Evolutionary conservation across 441 rosid genomes (phyloP).

Genomic region (Daphne laureola): DNA sequence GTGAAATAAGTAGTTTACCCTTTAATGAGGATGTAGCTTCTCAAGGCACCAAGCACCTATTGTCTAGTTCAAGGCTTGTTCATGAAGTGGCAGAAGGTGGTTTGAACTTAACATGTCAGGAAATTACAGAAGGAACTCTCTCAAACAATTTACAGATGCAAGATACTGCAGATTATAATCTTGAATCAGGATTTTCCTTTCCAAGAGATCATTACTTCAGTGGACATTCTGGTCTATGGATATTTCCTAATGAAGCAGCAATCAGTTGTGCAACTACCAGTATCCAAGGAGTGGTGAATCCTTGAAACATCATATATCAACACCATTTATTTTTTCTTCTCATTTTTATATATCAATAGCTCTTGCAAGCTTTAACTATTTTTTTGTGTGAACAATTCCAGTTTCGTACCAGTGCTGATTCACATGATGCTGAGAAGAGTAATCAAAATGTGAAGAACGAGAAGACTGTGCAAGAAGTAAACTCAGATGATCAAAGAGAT

Average conservation of each 20-base stretch:
- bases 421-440: constrained; percentile 24
- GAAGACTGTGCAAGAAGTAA: constrained; percentile 24
- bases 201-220: constrained; percentile 23
- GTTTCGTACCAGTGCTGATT: constrained; percentile 12
- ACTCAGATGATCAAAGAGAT: constrained; percentile 34
- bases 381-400: constrained; percentile 18
- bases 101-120: constrained; percentile 11
- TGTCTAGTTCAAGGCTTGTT: constrained; percentile 5
- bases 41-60: constrained; percentile 8
- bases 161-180: constrained; percentile 12
- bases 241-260: constrained; percentile 54
- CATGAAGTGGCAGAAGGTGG: constrained; percentile 14
- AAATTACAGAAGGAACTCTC: constrained; percentile 19
- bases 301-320: too few relatives aligned
- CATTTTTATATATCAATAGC: background rate
- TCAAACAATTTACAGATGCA: constrained; percentile 13
- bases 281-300: constrained; percentile 29
- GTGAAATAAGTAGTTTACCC: constrained; percentile 16
- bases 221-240: constrained; percentile 52
- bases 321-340: background rate
- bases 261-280: constrained; percentile 37
- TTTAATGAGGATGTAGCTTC: constrained; percentile 11
- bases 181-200: constrained; percentile 12
- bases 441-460: constrained; percentile 20
- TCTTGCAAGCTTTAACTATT: constrained; percentile 4